Base-by-base conservation (phyloP, 2,329 filamentous ascomycete species). In the Knoxdaviesia proteae region DNA sequence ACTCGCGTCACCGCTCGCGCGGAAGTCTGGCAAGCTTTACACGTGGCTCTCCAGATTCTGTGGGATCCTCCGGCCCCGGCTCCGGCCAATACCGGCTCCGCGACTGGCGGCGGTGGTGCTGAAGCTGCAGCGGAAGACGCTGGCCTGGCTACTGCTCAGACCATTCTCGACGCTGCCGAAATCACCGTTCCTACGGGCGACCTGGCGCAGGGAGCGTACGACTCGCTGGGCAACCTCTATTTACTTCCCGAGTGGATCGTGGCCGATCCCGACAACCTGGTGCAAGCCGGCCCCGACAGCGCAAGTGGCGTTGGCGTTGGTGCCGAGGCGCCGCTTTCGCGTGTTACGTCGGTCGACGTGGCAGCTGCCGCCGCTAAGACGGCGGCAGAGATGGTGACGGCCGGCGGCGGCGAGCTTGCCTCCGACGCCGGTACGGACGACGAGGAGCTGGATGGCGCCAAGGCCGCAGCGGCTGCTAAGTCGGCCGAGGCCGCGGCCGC, bases 11-110 rank as follows among this genome's bases (percentile, higher is more conserved):
- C 80, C 0, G 84, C 84, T 2, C 69, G 74, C 4, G 53, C 68
- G 5, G 83, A 94, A 57, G 70, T 90, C 31, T 96, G 88, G 88
- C 74, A 74, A 50, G 78, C 82, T 0, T 58, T 94, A 9, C 69
- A 69, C 39, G 63, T 74, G 1, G 80, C 77, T 0, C 65, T 84
- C 11, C 71, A 80, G 47, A 62, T 82, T 6, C 56, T 94, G 47
- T 79, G 79, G 61, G 66, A 67, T 7, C 63, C 68, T 0, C 20
- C 20, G 20, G 20, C 3, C 20, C 20, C 20, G 20, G 20, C 20
- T 3, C 20, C 20, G 20, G 20, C 20, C 20, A 20, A 20, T 3
- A 20, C 20, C 20, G 20, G 20, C 20, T 20, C 20, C 2, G 20
- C 20, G 2, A 20, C 20, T 20, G 20, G 20, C 20, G 20, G 20